A percentile compares a stretch with the other conserved stretches of the same genome.
Evolutionary conservation across 768 basidiomycete species (phyloP).

Genomic region (Tulasnella sp.): DNA sequence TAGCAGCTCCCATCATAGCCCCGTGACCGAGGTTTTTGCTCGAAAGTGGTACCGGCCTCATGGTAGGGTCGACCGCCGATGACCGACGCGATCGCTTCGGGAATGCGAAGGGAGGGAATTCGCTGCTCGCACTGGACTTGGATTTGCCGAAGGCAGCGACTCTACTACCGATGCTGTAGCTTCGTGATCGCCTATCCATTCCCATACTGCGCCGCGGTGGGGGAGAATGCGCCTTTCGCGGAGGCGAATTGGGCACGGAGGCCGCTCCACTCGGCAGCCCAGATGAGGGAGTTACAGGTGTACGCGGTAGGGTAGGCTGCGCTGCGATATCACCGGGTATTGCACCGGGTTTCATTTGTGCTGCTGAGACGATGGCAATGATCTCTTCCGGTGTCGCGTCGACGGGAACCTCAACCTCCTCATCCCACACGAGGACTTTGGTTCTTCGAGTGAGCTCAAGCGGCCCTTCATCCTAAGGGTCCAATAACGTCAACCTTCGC

Average conservation of each 20-base stretch:
- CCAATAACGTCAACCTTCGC: background rate
- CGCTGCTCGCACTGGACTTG: slow-evolving; percentile 18
- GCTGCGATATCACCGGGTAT: slow-evolving; percentile 24
- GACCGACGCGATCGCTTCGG: slow-evolving; percentile 71
- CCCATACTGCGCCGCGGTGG: background rate
- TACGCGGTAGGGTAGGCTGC: background rate
- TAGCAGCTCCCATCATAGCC: slow-evolving; percentile 76
- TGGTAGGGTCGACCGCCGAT: slow-evolving; percentile 59
- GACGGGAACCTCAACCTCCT: slow-evolving; percentile 71
- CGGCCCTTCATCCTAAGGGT: slow-evolving; percentile 77
- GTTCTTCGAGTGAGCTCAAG: slow-evolving; percentile 84
- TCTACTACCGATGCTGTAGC: slow-evolving; percentile 33
- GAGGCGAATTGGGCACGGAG: slow-evolving; percentile 32
- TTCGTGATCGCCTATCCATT: slow-evolving; percentile 20
- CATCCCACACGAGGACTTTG: slow-evolving; percentile 83
- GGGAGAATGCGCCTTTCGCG: slow-evolving; percentile 2
- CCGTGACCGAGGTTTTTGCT: slow-evolving; percentile 69
- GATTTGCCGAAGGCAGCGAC: slow-evolving; percentile 24
- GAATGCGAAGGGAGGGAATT: slow-evolving; percentile 54
- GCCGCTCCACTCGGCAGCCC: background rate
- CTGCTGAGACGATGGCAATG: slow-evolving; percentile 34
- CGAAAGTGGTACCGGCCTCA: slow-evolving; percentile 79
- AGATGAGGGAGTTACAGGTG: slow-evolving; percentile 9
- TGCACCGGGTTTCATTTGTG: slow-evolving; percentile 40
- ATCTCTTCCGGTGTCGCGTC: slow-evolving; percentile 35